Evolutionary conservation across 1,284 basidiomycete genomes (phyloP), one percentile per base, ranked within the genome.

Genomic region (Sphagnurus paluster): DNA sequence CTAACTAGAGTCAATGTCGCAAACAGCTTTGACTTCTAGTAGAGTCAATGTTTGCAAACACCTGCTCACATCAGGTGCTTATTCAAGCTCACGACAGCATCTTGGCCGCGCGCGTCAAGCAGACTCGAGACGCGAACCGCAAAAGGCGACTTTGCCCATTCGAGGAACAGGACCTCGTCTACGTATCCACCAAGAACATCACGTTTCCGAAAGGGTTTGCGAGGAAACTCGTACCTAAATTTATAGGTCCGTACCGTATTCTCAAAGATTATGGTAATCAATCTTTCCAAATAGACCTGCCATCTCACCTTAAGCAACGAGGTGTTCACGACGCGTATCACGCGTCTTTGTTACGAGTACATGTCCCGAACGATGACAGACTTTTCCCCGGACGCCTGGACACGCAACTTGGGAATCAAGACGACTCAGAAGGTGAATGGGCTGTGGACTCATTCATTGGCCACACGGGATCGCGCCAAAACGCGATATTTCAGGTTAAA

Each of bases 61-160:
- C n/a, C n/a, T n/a, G n/a, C n/a, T n/a, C n/a, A n/a, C n/a, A n/a
- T n/a, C n/a, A n/a, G n/a, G n/a, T n/a, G n/a, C 40, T 69, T 0
- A 58, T 65, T 56, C 35, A 42, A 2, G 65, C 67, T 1, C 68
- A 68, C 40, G 62, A 70, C 42, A 56, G 59, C 11, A 61, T 70
- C 5, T 38, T 70, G n/a, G 58, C 53, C 5, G 54, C 65, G 2
- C 39, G 60, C 3, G 55, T 65, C 1, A 61, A 62, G 24, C 63
- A 65, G 17, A 63, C 54, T 0, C 21, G 42, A 1, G 32, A 48
- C 9, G 50, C 49, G 5, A 58, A 50, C 37, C 6, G 47, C 1
- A 23, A 25, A 4, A 28, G 37, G 0, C 37, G 44, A 25, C 19
- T 29, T 4, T 10, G 46, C 0, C 53, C 50, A 0, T 54, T 54